A percentile compares a stretch with the other conserved stretches of the same genome.
Conservation (phyloP, 2,329 filamentous ascomycete genomes). For the Fusarium sp. region DNA sequence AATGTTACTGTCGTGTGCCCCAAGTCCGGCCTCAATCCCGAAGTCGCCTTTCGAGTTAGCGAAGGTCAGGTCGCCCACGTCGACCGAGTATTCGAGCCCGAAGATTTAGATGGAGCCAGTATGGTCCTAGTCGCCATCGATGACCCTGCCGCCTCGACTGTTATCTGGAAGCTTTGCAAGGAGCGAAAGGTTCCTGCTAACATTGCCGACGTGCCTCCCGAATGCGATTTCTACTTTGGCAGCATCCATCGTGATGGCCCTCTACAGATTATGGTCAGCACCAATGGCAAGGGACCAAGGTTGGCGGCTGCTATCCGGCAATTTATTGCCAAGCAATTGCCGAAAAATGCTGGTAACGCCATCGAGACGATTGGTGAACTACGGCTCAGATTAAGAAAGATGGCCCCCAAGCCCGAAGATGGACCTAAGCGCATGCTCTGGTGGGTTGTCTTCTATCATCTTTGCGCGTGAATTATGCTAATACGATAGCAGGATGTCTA, state of each 20-base stretch:
- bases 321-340: constrained; percentile 81
- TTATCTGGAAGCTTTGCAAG: constrained; percentile 95
- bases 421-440: constrained; percentile 92
- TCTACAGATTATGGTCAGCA: constrained; percentile 98
- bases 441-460: constrained; percentile 57
- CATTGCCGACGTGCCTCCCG: constrained; percentile 94
- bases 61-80: constrained; percentile 81
- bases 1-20: constrained; percentile 88
- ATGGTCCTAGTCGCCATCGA: constrained; percentile 97
- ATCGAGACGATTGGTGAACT: constrained; percentile 86
- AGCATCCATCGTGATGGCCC: constrained; percentile 95
- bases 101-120: constrained; percentile 82
- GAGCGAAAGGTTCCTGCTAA: constrained; percentile 86
- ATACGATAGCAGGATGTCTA: constrained; percentile 77
- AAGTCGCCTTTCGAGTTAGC: constrained; percentile 84
- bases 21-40: constrained; percentile 81
- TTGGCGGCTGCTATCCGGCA: constrained; percentile 87
- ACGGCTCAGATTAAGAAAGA: constrained; percentile 79
- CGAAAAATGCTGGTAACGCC: constrained; percentile 83
- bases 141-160: constrained; percentile 88
- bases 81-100: constrained; percentile 84
- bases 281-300: constrained; percentile 94
- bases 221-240: constrained; percentile 99
- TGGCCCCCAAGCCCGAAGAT: constrained; percentile 78
- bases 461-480: constrained; percentile 1